Evolutionary conservation across 1,139 yeast genomes (phyloP).

Genomic region (Yamadazyma blattariae): DNA sequence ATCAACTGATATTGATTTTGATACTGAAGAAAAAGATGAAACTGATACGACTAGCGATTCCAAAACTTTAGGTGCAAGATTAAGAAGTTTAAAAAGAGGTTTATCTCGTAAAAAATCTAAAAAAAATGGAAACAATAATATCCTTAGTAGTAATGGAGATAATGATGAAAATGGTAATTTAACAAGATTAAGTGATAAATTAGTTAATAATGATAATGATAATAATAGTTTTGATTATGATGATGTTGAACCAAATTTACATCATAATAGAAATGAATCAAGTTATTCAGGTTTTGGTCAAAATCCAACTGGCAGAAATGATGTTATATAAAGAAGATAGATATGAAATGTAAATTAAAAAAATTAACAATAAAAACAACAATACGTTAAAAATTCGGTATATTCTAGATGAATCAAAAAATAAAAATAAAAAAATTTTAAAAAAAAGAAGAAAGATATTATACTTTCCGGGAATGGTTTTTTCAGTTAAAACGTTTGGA

Average conservation of each 20-base stretch:
- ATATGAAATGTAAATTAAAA: neutral
- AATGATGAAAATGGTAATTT: conserved; percentile 14
- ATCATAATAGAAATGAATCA: conserved; percentile 29
- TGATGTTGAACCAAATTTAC: conserved; percentile 11
- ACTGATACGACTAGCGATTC: conserved; percentile 13
- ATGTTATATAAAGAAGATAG: conserved; percentile 23
- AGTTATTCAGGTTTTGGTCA: conserved; percentile 22
- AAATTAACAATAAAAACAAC: neutral
- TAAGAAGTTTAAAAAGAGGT: conserved; percentile 20
- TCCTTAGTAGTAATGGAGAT: neutral
- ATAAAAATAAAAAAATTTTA: too few relatives aligned
- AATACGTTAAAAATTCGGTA: neutral
- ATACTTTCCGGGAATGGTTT: too few relatives aligned
- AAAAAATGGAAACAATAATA: conserved; percentile 7
- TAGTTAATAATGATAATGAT: conserved; percentile 15
- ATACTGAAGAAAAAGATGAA: conserved; percentile 8
- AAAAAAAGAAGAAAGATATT: too few relatives aligned
- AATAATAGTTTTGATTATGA: conserved; percentile 12
- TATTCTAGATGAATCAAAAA: too few relatives aligned
- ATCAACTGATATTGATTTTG: conserved; percentile 10
- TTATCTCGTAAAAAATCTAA: conserved; percentile 22
- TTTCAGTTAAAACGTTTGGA: too few relatives aligned
- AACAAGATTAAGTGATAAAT: conserved; percentile 36
- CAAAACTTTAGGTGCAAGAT: conserved; percentile 18
- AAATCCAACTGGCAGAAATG: conserved; percentile 30